Conservation (phyloP, 2,329 filamentous ascomycete species). For the Grosmannia penicillata region DNA sequence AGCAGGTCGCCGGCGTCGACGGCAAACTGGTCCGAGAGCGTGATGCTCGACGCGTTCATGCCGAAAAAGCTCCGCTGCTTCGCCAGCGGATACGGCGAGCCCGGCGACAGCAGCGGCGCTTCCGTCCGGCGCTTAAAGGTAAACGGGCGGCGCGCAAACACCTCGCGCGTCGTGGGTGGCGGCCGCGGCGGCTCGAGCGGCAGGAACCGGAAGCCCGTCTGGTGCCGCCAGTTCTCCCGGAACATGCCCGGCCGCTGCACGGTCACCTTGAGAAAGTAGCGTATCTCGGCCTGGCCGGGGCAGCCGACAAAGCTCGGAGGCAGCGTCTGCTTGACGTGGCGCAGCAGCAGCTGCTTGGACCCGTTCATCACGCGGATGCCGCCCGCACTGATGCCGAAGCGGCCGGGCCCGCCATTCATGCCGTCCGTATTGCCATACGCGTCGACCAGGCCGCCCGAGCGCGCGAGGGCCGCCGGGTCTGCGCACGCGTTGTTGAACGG, state of each 20-base stretch:
- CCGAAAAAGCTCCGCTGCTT: conserved; percentile 26
- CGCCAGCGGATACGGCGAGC: conserved; percentile 25
- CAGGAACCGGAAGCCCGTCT: conserved; percentile 65
- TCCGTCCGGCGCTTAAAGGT: conserved; percentile 31
- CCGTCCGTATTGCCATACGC: conserved; percentile 30
- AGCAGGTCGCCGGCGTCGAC: not conserved
- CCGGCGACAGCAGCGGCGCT: conserved; percentile 11
- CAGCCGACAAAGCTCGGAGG: conserved; percentile 84
- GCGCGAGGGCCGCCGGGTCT: conserved; percentile 35
- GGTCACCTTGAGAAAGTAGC: conserved; percentile 93
- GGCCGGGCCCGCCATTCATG: conserved; percentile 21
- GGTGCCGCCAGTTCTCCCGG: conserved; percentile 71
- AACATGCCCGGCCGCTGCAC: conserved; percentile 78
- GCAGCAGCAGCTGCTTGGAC: conserved; percentile 44
- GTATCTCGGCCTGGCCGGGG: conserved; percentile 80
- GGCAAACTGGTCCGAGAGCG: not conserved
- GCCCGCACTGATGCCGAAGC: conserved; percentile 32
- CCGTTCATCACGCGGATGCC: conserved; percentile 48
- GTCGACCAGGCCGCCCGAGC: conserved; percentile 37
- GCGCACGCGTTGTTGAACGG: conserved; percentile 62
- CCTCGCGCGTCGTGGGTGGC: conserved; percentile 53
- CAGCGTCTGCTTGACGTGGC: conserved; percentile 71
- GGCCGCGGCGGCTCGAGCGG: conserved; percentile 82
- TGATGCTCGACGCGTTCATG: not conserved
- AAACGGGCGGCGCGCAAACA: conserved; percentile 64